Percentiles rank a stretch among this genome's conserved stretches.
Evolutionary conservation across 2,329 filamentous ascomycete species (phyloP).

Genomic region (Chrysoporthe cubensis): DNA sequence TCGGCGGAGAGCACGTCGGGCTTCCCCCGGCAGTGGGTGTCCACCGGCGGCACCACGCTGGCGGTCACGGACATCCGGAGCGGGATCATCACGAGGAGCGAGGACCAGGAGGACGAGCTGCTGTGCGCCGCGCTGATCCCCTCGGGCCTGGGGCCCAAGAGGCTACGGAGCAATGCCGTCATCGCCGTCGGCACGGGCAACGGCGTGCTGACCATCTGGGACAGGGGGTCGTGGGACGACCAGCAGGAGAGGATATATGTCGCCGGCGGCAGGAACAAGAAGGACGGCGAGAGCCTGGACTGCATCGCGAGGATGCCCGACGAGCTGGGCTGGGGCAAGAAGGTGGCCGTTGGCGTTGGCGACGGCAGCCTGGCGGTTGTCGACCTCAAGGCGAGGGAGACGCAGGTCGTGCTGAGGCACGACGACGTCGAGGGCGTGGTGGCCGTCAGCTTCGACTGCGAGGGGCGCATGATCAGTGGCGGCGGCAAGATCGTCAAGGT

Average conservation of each 20-base stretch:
- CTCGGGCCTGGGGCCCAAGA: constrained; percentile 69
- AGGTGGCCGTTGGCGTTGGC: constrained; percentile 78
- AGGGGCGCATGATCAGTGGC: constrained; percentile 85
- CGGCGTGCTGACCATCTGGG: constrained; percentile 90
- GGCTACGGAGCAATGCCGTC: constrained; percentile 69
- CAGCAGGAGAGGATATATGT: constrained; percentile 88
- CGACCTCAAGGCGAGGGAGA: constrained; percentile 72
- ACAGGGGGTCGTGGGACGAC: constrained; percentile 92
- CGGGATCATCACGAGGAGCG: constrained; percentile 84
- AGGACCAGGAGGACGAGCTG: constrained; percentile 93
- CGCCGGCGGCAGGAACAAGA: constrained; percentile 55
- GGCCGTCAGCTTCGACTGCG: constrained; percentile 80
- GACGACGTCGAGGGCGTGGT: constrained; percentile 88
- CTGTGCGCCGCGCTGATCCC: constrained; percentile 80
- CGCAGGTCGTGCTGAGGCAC: constrained; percentile 71
- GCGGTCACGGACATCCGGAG: constrained; percentile 87
- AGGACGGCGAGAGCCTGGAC: constrained; percentile 78
- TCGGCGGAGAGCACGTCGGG: constrained; percentile 82
- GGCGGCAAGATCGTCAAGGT: constrained; percentile 87
- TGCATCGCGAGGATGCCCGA: constrained; percentile 74
- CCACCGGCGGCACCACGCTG: constrained; percentile 87
- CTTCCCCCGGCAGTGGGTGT: constrained; percentile 93
- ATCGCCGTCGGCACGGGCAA: constrained; percentile 75
- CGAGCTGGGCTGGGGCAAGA: constrained; percentile 68
- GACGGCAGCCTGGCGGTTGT: constrained; percentile 81